phyloP scores from a whole-genome alignment of 139 green algal genomes.

The Coelastrella sp. region DNA sequence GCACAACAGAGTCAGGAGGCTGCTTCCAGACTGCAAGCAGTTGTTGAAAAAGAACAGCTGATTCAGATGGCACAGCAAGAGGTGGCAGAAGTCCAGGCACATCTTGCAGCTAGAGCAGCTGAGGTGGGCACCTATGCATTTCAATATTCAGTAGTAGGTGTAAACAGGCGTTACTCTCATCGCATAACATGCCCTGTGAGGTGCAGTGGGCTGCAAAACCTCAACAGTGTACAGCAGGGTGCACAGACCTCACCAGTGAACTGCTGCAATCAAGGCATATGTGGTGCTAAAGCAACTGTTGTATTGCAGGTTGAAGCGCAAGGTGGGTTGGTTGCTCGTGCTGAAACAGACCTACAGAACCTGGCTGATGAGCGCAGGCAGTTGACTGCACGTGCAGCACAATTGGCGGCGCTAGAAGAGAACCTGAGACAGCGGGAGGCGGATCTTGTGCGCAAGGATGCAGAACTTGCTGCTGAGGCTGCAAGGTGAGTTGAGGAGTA shows the following conservation, averaged over 20 bases:
- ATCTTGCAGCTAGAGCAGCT: conserved; percentile 18
- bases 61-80: conserved; percentile 30
- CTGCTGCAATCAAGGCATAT: not conserved
- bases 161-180: too few relatives aligned
- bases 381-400: not conserved
- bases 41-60: not conserved
- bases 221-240: too few relatives aligned
- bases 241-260: not conserved
- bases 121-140: too few relatives aligned
- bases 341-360: conserved; percentile 4
- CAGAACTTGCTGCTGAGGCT: conserved; percentile 38
- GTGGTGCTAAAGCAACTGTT: not conserved
- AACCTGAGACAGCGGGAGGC: not conserved
- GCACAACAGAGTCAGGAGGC: not conserved
- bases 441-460: conserved; percentile 2
- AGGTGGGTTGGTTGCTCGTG: conserved; percentile 26
- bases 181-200: too few relatives aligned
- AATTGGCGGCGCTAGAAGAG: conserved; percentile 26
- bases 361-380: conserved; percentile 17
- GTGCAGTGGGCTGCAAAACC: too few relatives aligned
- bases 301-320: conserved; percentile 40
- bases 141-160: too few relatives aligned
- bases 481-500: conserved; percentile 14
- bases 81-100: not conserved
- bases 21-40: conserved; percentile 10